Conservation (phyloP, 2,329 filamentous ascomycete genomes). For the Aspergillus sp. region DNA sequence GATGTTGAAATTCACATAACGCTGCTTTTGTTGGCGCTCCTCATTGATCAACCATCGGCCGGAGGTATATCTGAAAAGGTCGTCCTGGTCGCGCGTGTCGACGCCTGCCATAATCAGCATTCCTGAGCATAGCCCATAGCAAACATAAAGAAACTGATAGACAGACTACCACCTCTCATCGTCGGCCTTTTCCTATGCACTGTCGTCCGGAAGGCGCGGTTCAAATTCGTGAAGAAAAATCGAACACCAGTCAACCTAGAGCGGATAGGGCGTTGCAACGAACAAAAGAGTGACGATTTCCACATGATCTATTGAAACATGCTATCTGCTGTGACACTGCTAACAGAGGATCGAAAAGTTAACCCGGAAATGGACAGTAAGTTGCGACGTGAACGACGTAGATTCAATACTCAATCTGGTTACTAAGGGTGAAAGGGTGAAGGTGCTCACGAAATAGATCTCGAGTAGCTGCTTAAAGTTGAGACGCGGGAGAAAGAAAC, state of each 20-base stretch:
- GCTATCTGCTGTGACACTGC: not conserved
- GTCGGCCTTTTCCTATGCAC: not conserved
- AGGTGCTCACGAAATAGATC: too few relatives aligned
- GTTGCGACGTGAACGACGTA: not conserved
- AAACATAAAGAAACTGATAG: not conserved
- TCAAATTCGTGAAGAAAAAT: not conserved
- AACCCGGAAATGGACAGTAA: not conserved
- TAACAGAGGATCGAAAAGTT: not conserved
- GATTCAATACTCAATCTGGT: not conserved
- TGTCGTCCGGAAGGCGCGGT: not conserved
- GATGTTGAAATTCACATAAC: slow-evolving; percentile 31
- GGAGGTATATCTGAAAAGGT: slow-evolving; percentile 30
- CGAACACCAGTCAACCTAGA: not conserved
- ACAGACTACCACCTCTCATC: not conserved
- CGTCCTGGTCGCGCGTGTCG: not conserved
- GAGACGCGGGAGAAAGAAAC: too few relatives aligned
- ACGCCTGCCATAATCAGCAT: not conserved
- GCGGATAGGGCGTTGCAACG: not conserved
- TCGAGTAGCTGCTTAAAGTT: too few relatives aligned
- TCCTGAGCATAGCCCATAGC: not conserved
- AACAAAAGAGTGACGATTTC: not conserved
- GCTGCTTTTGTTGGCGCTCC: slow-evolving; percentile 19
- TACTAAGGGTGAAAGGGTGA: too few relatives aligned
- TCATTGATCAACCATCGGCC: slow-evolving; percentile 31
- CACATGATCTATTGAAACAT: not conserved